phyloP scores from a whole-genome alignment of 2,329 filamentous ascomycete genomes.

The Macrophomina phaseolina region DNA sequence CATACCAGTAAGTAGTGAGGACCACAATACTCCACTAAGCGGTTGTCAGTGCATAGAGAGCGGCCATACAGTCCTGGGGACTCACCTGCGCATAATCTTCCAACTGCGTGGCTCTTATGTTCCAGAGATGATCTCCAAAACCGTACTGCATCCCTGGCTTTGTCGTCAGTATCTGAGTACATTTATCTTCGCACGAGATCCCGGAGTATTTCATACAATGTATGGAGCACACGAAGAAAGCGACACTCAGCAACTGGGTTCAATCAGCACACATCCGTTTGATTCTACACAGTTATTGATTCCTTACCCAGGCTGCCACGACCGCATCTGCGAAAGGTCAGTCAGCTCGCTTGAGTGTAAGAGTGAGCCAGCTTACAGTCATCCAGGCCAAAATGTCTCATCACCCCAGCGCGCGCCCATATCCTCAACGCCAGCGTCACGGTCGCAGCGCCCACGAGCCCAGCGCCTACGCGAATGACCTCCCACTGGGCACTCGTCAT shows the following conservation, averaged over 20 bases:
- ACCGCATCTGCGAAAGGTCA: constrained; percentile 5
- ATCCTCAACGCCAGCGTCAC: constrained; percentile 4
- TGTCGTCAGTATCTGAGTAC: not conserved
- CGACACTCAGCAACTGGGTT: constrained; percentile 1
- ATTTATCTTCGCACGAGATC: not conserved
- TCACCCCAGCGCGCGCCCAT: constrained; percentile 1
- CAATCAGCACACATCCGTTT: not conserved
- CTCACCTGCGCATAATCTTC: constrained; percentile 1
- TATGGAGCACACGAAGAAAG: constrained; percentile 9
- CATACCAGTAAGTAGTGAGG: constrained; percentile 6
- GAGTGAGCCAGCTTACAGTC: constrained; percentile 1
- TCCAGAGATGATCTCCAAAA: constrained; percentile 14
- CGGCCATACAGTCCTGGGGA: not conserved
- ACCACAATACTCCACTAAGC: constrained; percentile 6
- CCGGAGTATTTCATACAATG: not conserved
- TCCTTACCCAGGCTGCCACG: constrained; percentile 16
- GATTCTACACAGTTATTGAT: not conserved
- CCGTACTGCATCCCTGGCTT: constrained; percentile 10
- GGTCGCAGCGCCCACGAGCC: not conserved
- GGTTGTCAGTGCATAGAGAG: not conserved
- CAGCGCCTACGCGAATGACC: not conserved
- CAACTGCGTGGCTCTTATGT: not conserved
- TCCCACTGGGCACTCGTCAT: constrained; percentile 10
- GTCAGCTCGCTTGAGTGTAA: not conserved
- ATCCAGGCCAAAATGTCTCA: constrained; percentile 11